phyloP scores from a whole-genome alignment of 2,329 filamentous ascomycete species.

The Sporothrix schenckii region DNA sequence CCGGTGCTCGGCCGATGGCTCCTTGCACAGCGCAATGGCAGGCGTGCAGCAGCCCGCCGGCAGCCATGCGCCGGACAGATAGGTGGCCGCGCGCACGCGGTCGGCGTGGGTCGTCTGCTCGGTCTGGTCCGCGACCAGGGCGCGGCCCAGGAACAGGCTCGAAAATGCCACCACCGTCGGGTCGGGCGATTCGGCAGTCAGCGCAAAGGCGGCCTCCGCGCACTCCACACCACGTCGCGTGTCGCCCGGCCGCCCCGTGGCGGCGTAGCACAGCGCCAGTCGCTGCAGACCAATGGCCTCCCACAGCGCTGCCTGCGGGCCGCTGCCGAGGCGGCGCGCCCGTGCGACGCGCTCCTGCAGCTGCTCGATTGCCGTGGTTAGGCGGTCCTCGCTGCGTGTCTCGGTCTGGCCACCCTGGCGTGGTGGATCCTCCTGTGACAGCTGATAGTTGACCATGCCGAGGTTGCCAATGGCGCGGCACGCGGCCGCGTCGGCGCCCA shows the following conservation, averaged over 20 bases:
- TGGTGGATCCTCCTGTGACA: not conserved
- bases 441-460: conserved; percentile 10
- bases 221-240: not conserved
- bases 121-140: not conserved
- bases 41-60: conserved; percentile 1
- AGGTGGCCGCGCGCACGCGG: not conserved
- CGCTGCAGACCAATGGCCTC: conserved; percentile 8
- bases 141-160: conserved; percentile 1
- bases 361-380: not conserved
- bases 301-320: not conserved
- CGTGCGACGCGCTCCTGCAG: not conserved
- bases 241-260: not conserved
- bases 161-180: not conserved
- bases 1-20: not conserved
- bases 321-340: not conserved
- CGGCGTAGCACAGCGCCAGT: not conserved
- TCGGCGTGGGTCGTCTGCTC: not conserved
- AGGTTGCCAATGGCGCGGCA: conserved; percentile 3
- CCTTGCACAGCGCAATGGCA: conserved; percentile 10
- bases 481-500: not conserved
- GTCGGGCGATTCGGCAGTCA: not conserved
- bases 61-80: not conserved
- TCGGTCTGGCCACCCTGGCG: not conserved
- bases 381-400: not conserved
- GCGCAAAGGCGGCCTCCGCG: not conserved